Conservation (phyloP, 345 rosid genomes). For the Brassica incana region DNA sequence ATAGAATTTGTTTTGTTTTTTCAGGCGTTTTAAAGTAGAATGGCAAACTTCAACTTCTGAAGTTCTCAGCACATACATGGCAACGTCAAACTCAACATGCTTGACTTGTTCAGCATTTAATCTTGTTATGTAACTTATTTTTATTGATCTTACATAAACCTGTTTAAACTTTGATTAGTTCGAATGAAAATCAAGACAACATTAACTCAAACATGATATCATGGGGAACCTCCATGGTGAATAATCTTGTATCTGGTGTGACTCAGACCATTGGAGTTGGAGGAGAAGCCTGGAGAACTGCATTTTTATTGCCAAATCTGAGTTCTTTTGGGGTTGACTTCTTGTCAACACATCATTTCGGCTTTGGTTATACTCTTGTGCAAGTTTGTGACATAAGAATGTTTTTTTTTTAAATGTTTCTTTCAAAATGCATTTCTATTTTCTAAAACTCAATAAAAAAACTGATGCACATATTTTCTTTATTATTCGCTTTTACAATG, state of each 20-base stretch:
- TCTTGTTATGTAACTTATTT: background rate
- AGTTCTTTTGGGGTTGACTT: background rate
- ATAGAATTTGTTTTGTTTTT: no score
- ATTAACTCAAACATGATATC: conserved; percentile 42
- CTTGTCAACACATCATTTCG: conserved; percentile 1
- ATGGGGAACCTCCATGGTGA: conserved; percentile 19
- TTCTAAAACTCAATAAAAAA: background rate
- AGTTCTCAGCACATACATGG: conserved; percentile 13
- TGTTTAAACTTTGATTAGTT: conserved; percentile 1
- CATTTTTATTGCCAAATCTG: conserved; percentile 27
- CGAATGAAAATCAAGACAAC: background rate
- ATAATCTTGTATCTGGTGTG: conserved; percentile 50
- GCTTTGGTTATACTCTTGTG: background rate
- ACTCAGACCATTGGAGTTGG: conserved; percentile 40
- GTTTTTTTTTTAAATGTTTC: background rate
- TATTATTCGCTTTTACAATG: conserved; percentile 9
- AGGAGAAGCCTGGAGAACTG: conserved; percentile 8
- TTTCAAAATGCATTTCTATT: background rate
- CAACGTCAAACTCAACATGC: conserved; percentile 21
- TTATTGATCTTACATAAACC: background rate
- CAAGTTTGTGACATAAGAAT: background rate
- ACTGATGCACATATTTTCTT: background rate
- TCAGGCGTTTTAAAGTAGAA: no score
- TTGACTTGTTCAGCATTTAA: conserved; percentile 16
- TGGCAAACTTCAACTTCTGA: background rate